Conservation (phyloP, 2,329 filamentous ascomycete species). For the Aspergillus latus region DNA sequence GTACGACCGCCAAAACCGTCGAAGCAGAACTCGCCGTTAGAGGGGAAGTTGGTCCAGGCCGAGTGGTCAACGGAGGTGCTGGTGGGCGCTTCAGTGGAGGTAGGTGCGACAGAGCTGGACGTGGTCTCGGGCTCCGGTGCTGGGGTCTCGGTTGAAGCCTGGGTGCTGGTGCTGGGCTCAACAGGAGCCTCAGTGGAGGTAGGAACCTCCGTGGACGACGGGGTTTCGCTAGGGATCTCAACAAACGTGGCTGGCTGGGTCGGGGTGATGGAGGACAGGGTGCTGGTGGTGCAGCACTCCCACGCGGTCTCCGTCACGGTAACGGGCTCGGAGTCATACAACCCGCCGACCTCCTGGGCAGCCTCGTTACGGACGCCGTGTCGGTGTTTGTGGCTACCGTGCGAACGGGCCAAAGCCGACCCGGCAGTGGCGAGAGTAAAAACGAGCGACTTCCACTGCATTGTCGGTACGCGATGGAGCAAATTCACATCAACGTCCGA, state of each 20-base stretch:
- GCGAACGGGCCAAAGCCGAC: constrained; percentile 26
- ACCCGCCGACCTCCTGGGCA: constrained; percentile 10
- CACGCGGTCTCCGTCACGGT: constrained; percentile 19
- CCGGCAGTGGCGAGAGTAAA: constrained; percentile 28
- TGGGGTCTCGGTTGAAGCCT: constrained; percentile 7
- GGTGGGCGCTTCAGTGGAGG: constrained; percentile 6
- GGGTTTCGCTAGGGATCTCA: background rate
- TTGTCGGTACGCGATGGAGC: constrained; percentile 17
- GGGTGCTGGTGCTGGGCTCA: constrained; percentile 10
- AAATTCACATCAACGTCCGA: constrained; percentile 10
- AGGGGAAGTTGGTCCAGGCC: constrained; percentile 26
- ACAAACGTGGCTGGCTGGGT: background rate
- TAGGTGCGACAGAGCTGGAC: constrained; percentile 3
- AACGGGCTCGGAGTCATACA: constrained; percentile 21
- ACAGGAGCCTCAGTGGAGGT: constrained; percentile 2
- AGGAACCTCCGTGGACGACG: constrained; percentile 2
- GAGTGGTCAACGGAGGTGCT: constrained; percentile 10
- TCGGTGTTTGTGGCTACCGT: constrained; percentile 28
- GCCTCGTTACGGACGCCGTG: constrained; percentile 22
- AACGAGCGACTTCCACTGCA: constrained; percentile 34
- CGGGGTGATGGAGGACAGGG: background rate
- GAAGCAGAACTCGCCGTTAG: constrained; percentile 22
- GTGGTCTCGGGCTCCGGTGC: constrained; percentile 4
- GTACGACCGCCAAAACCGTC: constrained; percentile 35
- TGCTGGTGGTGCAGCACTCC: constrained; percentile 8